Evolutionary conservation across 306 rosid species (phyloP).

Genomic region (Sicyos baderoa): DNA sequence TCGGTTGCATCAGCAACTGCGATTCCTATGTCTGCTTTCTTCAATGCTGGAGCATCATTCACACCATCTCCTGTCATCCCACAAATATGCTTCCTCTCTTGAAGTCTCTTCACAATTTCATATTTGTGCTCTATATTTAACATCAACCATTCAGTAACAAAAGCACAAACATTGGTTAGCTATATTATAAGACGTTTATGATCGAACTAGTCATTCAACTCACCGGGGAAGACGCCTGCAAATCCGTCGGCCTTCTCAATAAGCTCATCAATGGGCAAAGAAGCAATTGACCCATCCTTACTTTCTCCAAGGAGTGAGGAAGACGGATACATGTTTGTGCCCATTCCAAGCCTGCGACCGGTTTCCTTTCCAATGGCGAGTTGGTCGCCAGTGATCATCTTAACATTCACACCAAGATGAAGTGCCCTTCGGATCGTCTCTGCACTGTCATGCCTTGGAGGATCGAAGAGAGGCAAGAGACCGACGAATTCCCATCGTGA

Average conservation of each 20-base stretch:
- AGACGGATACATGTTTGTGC: conserved; percentile 94
- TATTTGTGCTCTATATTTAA: conserved; percentile 67
- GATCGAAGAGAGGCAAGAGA: conserved; percentile 85
- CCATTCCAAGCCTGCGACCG: conserved; percentile 94
- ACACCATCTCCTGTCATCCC: conserved; percentile 99
- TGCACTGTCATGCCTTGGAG: conserved; percentile 94
- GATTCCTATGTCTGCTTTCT: conserved; percentile 81
- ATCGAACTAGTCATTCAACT: not conserved
- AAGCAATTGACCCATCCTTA: conserved; percentile 48
- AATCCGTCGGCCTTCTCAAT: conserved; percentile 94
- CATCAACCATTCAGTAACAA: not conserved
- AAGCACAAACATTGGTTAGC: too few relatives aligned
- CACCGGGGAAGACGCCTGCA: conserved; percentile 93
- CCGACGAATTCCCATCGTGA: conserved; percentile 76
- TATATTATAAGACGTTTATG: not conserved
- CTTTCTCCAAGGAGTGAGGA: conserved; percentile 78
- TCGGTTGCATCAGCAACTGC: conserved; percentile 92
- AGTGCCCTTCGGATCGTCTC: conserved; percentile 82
- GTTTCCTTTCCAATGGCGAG: conserved; percentile 90
- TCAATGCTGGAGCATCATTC: conserved; percentile 86
- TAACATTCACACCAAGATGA: conserved; percentile 72
- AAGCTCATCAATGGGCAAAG: conserved; percentile 70
- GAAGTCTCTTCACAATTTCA: conserved; percentile 79
- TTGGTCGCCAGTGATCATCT: conserved; percentile 95
- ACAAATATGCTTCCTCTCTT: conserved; percentile 64